phyloP scores from a whole-genome alignment of 2,329 filamentous ascomycete genomes.

The Arthrinium phaeospermum region DNA sequence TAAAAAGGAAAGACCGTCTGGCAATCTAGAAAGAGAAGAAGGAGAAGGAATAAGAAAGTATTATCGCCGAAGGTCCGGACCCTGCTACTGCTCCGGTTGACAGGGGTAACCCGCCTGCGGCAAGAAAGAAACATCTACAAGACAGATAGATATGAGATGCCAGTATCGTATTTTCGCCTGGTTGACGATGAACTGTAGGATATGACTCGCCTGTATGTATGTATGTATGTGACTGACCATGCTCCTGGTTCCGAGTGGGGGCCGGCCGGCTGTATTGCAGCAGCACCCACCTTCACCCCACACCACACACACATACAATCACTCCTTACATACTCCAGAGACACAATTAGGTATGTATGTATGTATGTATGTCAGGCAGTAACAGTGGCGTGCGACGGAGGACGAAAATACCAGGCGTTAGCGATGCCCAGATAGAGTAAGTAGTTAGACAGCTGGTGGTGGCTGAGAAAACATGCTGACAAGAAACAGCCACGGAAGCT shows the following conservation, averaged over 20 bases:
- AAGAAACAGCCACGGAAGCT: not conserved
- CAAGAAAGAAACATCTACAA: not conserved
- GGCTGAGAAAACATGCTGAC: not conserved
- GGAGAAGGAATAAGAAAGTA: not conserved
- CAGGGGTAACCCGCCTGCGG: not conserved
- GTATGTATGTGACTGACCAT: not conserved
- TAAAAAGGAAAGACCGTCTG: not conserved
- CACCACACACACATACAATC: not conserved
- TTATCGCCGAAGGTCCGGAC: not conserved
- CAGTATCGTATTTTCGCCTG: not conserved
- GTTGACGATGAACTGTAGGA: not conserved
- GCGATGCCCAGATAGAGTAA: not conserved
- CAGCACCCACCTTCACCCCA: not conserved
- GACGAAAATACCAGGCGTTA: not conserved
- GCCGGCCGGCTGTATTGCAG: not conserved
- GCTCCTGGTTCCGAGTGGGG: not conserved
- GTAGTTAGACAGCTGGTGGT: not conserved
- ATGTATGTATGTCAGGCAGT: not conserved
- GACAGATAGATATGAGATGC: not conserved
- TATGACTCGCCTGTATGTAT: not conserved
- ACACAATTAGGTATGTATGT: too few relatives aligned
- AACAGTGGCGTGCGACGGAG: not conserved
- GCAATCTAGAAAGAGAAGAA: not conserved
- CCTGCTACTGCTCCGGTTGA: not conserved
- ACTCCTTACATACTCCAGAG: not conserved